Base-by-base conservation (phyloP, 2,329 filamentous ascomycete species). In the Aspergillus hiratsukae region DNA sequence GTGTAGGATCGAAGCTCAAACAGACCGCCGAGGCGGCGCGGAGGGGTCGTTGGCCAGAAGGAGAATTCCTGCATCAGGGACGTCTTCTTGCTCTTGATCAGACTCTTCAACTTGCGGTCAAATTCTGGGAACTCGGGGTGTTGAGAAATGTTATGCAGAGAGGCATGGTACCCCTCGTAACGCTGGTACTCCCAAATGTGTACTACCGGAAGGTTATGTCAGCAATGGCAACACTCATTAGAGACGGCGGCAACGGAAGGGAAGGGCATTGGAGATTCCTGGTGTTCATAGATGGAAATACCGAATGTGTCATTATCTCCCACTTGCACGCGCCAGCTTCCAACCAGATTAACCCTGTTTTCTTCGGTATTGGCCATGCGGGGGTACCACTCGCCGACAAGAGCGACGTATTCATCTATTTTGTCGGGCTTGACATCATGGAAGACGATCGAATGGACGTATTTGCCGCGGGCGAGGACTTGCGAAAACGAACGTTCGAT, bases 151-250 rank as follows among this genome's bases (percentile, higher is more conserved):
- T 83, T 85, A 78, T 97, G 84, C 49, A 96, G 82, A 21, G 94
- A 97, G 58, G 88, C 86, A 76, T 99, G 94, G 76, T 97, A 97
- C 59, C 94, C 94, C 66, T 92, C 83, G 77, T 97, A 99, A 67
- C 92, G 88, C 76, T 97, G 92, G 75, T 99, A 99, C 76, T 99
- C 94, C 94, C 94, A 99, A 69, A 99, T 99, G 74, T 99, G 94
- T 51, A 99, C 94, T 97, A 66, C 52, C 31, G 27, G n/a, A 50
- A 41, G 19, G 51, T 25, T 37, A n/a, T 53, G 75, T 68, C 21
- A 46, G 43, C 43, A 23, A 11, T 5, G n/a, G 21, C 9, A 76
- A 71, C 63, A 62, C 51, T 61, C 21, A 19, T 17, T 48, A 28
- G n/a, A 28, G 19, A 58, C 21, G 40, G 21, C 19, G 17, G 2